Evolutionary conservation across 1,139 yeast species (phyloP).

Genomic region (Pneumocystis carinii): DNA sequence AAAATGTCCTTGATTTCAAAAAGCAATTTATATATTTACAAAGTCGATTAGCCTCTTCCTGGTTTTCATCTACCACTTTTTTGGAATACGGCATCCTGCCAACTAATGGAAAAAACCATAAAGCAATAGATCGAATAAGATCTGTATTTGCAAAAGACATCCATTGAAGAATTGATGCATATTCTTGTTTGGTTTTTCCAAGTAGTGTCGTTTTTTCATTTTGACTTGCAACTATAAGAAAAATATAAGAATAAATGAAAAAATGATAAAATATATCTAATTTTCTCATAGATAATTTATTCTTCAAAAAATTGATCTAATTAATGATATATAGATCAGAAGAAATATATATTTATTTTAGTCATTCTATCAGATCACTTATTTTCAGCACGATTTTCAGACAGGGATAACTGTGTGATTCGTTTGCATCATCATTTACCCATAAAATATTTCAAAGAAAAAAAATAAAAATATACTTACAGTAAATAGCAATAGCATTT

Average conservation of each 20-base stretch:
- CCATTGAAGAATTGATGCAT: slow-evolving; percentile 66
- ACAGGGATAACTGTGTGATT: slow-evolving; percentile 80
- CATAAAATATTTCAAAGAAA: not conserved
- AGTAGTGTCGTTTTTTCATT: slow-evolving; percentile 30
- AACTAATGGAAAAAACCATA: slow-evolving; percentile 30
- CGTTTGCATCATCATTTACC: slow-evolving; percentile 12
- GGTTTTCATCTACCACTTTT: slow-evolving; percentile 52
- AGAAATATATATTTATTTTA: not conserved
- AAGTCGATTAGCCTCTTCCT: slow-evolving; percentile 28
- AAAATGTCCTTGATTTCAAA: slow-evolving; percentile 62
- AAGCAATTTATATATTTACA: slow-evolving; percentile 39
- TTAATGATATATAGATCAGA: not conserved
- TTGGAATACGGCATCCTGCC: slow-evolving; percentile 63
- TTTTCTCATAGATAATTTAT: not conserved
- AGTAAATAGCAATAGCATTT: slow-evolving; percentile 48
- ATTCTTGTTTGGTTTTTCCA: slow-evolving; percentile 52
- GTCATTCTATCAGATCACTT: slow-evolving; percentile 29
- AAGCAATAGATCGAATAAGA: slow-evolving; percentile 33
- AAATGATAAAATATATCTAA: not conserved
- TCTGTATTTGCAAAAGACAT: slow-evolving; percentile 69
- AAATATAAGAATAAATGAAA: slow-evolving; percentile 5
- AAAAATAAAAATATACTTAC: slow-evolving; percentile 19
- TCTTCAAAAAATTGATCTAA: not conserved
- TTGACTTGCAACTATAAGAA: slow-evolving; percentile 20
- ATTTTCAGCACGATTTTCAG: slow-evolving; percentile 68